Evolutionary conservation across 2,329 filamentous ascomycete species (phyloP), one percentile per base, ranked within the genome.

Genomic region (Graphiopsis chlorocephala): DNA sequence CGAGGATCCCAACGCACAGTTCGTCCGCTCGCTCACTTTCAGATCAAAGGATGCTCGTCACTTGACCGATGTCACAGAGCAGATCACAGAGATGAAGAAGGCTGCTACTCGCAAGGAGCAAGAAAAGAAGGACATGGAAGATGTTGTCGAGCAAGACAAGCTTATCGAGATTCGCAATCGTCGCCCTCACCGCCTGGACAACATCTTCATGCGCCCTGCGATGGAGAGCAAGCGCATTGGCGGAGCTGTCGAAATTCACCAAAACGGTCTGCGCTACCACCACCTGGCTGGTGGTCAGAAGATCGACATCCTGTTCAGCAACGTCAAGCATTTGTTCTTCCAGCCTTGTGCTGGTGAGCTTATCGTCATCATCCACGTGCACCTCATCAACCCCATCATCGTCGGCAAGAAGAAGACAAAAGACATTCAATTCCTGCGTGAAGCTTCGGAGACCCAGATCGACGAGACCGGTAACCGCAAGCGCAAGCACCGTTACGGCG

Each of bases 71-170:
- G 95, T 99, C 70, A 90, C 93, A 14, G 90, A 90, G 67, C 91
- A 96, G 74, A 98, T 99, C 72, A 94, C 92, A 12, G 95, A 97
- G 74, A 89, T 99, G 83, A 96, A 97, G 82, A 96, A 95, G 76
- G 92, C 94, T 71, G 88, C 91, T 5, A 87, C 92, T 48, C 93
- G 96, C 78, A 91, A 92, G 72, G 95, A 99, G 78, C 93, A 97
- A 73, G 94, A 97, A 79, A 97, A 98, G 87, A 99, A 99, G 81
- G 94, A 99, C 72, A 90, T 99, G 90, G 95, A 99, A 76, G 95
- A 99, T 78, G 95, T 99, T 25, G 93, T 99, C 6, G 95, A 98
- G 79, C 95, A 99, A 78, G 95, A 99, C 77, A 99, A 99, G 82
- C 87, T 99, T 61, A 84, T 96, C 70, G 93, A 97, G 75, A 93